Evolutionary conservation across 345 rosid species (phyloP).

Genomic region (Gossypium herbaceum): DNA sequence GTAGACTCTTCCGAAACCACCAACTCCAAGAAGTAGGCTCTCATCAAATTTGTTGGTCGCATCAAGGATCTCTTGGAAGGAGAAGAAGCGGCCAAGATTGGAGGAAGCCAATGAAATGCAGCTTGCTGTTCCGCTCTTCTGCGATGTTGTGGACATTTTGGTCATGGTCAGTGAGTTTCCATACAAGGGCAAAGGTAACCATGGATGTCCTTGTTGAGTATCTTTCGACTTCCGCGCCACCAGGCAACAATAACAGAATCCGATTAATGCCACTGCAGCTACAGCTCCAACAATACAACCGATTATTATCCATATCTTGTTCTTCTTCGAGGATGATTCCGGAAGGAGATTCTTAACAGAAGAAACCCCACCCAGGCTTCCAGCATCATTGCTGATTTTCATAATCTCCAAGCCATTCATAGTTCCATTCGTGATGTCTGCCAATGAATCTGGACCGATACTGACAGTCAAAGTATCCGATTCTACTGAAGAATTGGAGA

Average conservation of each 20-base stretch:
- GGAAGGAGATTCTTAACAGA: constrained; percentile 60
- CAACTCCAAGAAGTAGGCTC: constrained; percentile 85
- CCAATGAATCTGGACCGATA: constrained; percentile 70
- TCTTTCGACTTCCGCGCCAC: constrained; percentile 46
- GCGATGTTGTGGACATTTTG: constrained; percentile 77
- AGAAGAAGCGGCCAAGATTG: constrained; percentile 75
- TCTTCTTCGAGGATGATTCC: constrained; percentile 37
- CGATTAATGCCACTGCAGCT: constrained; percentile 38
- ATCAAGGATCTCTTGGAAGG: constrained; percentile 85
- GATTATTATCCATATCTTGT: constrained; percentile 33
- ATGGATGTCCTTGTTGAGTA: constrained; percentile 68
- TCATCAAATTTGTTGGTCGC: constrained; percentile 94
- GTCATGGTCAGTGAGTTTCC: constrained; percentile 86
- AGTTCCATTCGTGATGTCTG: constrained; percentile 58
- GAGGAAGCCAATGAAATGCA: constrained; percentile 76
- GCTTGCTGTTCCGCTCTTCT: constrained; percentile 85
- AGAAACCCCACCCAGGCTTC: constrained; percentile 66
- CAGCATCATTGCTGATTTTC: constrained; percentile 73
- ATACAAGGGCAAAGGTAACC: constrained; percentile 85
- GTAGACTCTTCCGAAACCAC: constrained; percentile 96
- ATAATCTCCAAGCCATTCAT: constrained; percentile 89
- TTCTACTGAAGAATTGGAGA: constrained; percentile 62
- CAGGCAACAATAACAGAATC: constrained; percentile 58
- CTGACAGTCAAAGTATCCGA: constrained; percentile 62
- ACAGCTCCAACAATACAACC: constrained; percentile 52